Conservation (phyloP, 306 rosid species). For the Alnus glutinosa region DNA sequence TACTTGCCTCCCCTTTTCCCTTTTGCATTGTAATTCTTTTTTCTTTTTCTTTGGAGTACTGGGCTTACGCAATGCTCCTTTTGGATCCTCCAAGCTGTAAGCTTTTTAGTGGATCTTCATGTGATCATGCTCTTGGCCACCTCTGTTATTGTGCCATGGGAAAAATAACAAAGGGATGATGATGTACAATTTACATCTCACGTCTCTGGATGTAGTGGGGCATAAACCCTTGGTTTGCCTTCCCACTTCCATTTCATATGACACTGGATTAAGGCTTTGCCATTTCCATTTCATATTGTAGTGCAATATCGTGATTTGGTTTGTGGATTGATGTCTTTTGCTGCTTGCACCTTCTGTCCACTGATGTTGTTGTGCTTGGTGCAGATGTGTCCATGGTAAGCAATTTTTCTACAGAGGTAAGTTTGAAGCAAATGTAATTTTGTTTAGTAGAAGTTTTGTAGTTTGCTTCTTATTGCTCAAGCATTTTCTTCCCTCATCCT, state of each 20-base stretch:
- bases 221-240: neutral
- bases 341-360: conserved; percentile 26
- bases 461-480: conserved; percentile 25
- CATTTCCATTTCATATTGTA: neutral
- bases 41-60: neutral
- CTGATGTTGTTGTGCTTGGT: conserved; percentile 41
- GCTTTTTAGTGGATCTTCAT: neutral
- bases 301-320: conserved; percentile 18
- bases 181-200: neutral
- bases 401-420: conserved; percentile 54
- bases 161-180: neutral
- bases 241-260: neutral
- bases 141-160: neutral
- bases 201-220: neutral
- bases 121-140: neutral
- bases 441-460: neutral
- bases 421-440: conserved; percentile 36
- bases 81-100: neutral
- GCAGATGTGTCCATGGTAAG: conserved; percentile 56
- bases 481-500: conserved; percentile 12
- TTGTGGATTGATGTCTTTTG: neutral
- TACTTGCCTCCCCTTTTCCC: neutral
- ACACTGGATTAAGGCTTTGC: too few relatives aligned
- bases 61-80: neutral
- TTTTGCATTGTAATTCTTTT: neutral